Conservation (phyloP, 352 stramenopile species). For the Globisporangium heterothallicum region DNA sequence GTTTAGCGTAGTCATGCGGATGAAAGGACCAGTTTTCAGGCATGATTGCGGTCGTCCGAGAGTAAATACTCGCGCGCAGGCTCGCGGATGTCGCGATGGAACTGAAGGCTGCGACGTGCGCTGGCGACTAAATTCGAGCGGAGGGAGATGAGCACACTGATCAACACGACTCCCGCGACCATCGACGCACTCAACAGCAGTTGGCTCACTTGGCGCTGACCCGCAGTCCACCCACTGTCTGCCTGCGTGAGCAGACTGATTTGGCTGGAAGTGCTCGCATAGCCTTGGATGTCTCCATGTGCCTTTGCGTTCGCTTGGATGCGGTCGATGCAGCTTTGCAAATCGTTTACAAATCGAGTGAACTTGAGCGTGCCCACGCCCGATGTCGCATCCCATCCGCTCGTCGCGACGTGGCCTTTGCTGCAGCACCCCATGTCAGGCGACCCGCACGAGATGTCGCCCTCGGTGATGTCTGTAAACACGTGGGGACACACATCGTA, state of each 20-base stretch:
- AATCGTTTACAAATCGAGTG: constrained; percentile 24
- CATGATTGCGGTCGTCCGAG: constrained; percentile 21
- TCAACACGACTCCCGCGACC: constrained; percentile 26
- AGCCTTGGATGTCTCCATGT: not conserved
- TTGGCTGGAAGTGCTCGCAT: not conserved
- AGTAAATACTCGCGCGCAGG: constrained; percentile 57
- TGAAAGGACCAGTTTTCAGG: too few relatives aligned
- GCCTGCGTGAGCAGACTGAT: constrained; percentile 6
- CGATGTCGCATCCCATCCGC: constrained; percentile 68
- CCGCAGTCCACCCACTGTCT: constrained; percentile 14
- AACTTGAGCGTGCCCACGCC: constrained; percentile 60
- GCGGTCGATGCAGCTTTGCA: constrained; percentile 35
- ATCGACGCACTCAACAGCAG: constrained; percentile 26
- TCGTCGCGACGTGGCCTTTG: constrained; percentile 33
- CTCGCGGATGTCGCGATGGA: constrained; percentile 31
- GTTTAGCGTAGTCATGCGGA: too few relatives aligned
- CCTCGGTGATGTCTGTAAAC: constrained; percentile 61
- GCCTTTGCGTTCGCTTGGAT: not conserved
- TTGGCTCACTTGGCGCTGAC: constrained; percentile 20
- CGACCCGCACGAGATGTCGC: constrained; percentile 50
- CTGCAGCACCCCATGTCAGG: constrained; percentile 43
- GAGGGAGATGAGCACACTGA: constrained; percentile 32
- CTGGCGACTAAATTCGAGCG: constrained; percentile 32
- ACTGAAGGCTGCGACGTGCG: constrained; percentile 14
- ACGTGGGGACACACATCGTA: constrained; percentile 55